A percentile compares a stretch with the other conserved stretches of the same genome.
phyloP scores from a whole-genome alignment of 768 basidiomycete genomes.

The Lanmaoa pseudosensibilis region DNA sequence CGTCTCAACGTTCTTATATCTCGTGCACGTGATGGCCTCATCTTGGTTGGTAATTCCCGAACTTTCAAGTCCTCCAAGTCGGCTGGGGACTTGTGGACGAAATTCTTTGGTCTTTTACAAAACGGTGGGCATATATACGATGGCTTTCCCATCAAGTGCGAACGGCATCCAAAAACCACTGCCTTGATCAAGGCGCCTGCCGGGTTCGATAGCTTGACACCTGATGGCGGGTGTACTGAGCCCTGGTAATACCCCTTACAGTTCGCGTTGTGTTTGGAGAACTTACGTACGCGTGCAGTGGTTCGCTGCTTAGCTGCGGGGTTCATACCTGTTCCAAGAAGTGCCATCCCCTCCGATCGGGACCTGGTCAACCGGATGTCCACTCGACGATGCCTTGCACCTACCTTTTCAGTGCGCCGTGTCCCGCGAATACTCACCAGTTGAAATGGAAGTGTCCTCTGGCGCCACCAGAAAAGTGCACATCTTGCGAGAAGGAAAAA shows the following conservation, averaged over 20 bases:
- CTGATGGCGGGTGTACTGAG: conserved; percentile 62
- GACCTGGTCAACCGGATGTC: conserved; percentile 38
- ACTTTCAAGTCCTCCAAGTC: conserved; percentile 57
- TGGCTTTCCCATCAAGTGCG: conserved; percentile 61
- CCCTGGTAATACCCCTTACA: conserved; percentile 48
- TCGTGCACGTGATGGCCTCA: conserved; percentile 61
- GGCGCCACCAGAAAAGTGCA: conserved; percentile 38
- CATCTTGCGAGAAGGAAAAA: conserved; percentile 46
- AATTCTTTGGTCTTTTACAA: conserved; percentile 47
- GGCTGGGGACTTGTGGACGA: conserved; percentile 52
- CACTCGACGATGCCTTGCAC: conserved; percentile 42
- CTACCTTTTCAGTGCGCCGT: conserved; percentile 37
- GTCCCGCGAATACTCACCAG: conserved; percentile 44
- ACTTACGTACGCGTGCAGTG: conserved; percentile 36
- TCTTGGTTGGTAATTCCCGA: conserved; percentile 62
- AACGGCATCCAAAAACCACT: conserved; percentile 48
- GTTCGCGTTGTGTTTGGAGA: not conserved
- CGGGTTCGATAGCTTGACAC: conserved; percentile 52
- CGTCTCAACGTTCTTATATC: conserved; percentile 72
- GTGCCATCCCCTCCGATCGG: conserved; percentile 58
- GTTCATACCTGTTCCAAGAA: conserved; percentile 56
- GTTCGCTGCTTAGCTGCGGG: conserved; percentile 47
- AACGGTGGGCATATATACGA: conserved; percentile 48
- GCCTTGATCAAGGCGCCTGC: conserved; percentile 39
- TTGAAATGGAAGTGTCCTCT: conserved; percentile 46